Base-by-base conservation (phyloP, 1,284 basidiomycete genomes). In the Malassezia yamatoensis region DNA sequence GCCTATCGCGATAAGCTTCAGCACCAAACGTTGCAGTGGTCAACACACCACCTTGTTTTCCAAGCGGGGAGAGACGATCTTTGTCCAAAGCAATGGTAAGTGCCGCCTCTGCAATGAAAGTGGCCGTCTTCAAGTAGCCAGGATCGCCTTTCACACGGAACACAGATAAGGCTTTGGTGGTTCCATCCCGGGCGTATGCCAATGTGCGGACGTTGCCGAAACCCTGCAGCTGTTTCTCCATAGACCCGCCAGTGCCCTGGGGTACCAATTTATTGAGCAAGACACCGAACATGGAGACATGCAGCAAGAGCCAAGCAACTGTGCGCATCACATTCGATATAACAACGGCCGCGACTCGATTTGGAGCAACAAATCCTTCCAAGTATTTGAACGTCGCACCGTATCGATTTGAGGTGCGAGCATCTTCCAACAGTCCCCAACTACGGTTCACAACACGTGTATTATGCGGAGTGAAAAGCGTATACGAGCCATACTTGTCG, bases 11-110 rank as follows among this genome's bases (percentile, higher is more conserved):
- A 49, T 90, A 69, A 3, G 81, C 81, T 58, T 85, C 82, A 15
- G 88, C 89, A 52, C 89, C 80, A 1, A 85, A 86, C 2, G 82
- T 82, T 64, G 84, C 81, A 0, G 87, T 83, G 1, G 88, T 91
- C 47, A 90, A 78, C 1, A 90, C 76, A 9, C 89, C 88, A 13
- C 88, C 88, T 52, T 77, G 65, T 34, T 76, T 78, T 1, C 80
- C 83, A 5, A 85, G 74, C 0, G 78, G 64, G 0, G 85, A 80
- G 2, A 87, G 79, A 51, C 48, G 46, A 15, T 29, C 15, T 36
- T 78, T 77, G 3, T 81, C 78, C 1, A 85, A 78, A 33, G 84
- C 75, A 42, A 88, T 77, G 7, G 81, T 79, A 8, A 90, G 79
- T 0, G 86, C 88, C 12, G 81, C 81, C 77, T 91, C 88, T 3